These are phyloP conservation scores for rapeseed (Brassica napus) DNA, from an alignment of 345 rosid species.

Conservation along the genomic window DNA sequence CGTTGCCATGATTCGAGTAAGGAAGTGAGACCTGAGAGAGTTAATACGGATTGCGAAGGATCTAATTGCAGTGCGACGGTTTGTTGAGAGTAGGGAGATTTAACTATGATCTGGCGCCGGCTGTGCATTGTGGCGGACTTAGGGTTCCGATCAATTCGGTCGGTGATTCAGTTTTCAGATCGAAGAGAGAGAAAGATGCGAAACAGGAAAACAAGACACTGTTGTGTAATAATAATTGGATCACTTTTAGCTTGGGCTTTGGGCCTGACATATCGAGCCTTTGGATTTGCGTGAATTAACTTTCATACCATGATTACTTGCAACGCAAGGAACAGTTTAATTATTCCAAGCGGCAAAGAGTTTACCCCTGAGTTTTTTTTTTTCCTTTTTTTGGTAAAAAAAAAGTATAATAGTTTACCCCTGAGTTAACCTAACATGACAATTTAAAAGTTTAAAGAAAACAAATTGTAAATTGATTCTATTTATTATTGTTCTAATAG, in stretches of 20 bases:
- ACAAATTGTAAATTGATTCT: too few relatives aligned
- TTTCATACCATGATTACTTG: neutral
- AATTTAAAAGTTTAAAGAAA: too few relatives aligned
- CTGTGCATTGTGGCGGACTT: constrained; percentile 11
- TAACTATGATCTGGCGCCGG: constrained; percentile 50
- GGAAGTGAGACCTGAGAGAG: constrained; percentile 48
- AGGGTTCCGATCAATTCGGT: constrained; percentile 30
- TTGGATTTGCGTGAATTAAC: neutral
- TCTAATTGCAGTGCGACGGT: constrained; percentile 48
- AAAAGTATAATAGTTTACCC: too few relatives aligned
- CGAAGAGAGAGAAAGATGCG: neutral
- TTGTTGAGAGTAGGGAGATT: constrained; percentile 42
- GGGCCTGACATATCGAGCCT: neutral
- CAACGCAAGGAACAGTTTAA: neutral
- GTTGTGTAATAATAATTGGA: neutral
- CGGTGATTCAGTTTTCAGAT: neutral
- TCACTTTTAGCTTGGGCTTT: neutral
- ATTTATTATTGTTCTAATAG: too few relatives aligned
- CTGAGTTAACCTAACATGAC: too few relatives aligned
- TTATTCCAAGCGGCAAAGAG: too few relatives aligned
- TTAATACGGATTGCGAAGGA: constrained; percentile 39
- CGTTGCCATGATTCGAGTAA: constrained; percentile 24
- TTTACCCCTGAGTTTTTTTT: too few relatives aligned
- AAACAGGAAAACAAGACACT: too few relatives aligned
- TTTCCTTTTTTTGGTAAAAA: too few relatives aligned